These are phyloP conservation scores for Emydomyces testavorans DNA, from an alignment of 2,329 filamentous ascomycete genomes.

Conservation along the genomic window DNA sequence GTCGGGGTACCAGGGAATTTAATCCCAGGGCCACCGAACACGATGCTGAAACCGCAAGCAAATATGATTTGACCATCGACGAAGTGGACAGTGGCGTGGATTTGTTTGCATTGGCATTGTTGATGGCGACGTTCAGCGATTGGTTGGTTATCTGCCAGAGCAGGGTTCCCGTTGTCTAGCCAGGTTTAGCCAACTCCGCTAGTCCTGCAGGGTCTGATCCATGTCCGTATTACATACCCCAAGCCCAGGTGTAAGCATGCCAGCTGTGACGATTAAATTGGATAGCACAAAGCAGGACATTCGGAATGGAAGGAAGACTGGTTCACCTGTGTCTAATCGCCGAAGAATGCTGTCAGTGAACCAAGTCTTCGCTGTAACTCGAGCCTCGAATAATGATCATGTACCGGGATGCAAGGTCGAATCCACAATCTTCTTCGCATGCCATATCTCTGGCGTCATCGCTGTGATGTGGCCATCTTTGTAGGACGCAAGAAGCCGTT, in stretches of 20 bases:
- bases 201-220: background rate
- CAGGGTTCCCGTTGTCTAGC: conserved; percentile 66
- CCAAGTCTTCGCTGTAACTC: background rate
- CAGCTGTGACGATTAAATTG: conserved; percentile 86
- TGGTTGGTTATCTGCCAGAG: conserved; percentile 96
- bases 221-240: conserved; percentile 40
- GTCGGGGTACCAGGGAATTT: conserved; percentile 74
- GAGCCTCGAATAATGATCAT: background rate
- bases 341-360: background rate
- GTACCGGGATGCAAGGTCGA: conserved; percentile 89
- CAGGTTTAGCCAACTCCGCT: conserved; percentile 4
- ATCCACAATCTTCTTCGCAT: conserved; percentile 93
- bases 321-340: conserved; percentile 74
- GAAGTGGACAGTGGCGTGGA: conserved; percentile 73
- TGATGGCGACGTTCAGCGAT: conserved; percentile 95
- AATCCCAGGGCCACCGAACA: conserved; percentile 89
- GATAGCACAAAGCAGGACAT: conserved; percentile 94
- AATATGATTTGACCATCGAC: conserved; percentile 79
- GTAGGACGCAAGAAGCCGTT: conserved; percentile 68
- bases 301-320: conserved; percentile 87
- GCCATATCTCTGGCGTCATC: conserved; percentile 88
- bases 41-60: conserved; percentile 80
- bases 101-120: conserved; percentile 96
- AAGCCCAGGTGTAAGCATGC: conserved; percentile 89
- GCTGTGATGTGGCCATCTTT: conserved; percentile 64